Evolutionary conservation across 2,329 filamentous ascomycete genomes (phyloP), one percentile per base, ranked within the genome.

Genomic region (Dactylellina drechsleri): DNA sequence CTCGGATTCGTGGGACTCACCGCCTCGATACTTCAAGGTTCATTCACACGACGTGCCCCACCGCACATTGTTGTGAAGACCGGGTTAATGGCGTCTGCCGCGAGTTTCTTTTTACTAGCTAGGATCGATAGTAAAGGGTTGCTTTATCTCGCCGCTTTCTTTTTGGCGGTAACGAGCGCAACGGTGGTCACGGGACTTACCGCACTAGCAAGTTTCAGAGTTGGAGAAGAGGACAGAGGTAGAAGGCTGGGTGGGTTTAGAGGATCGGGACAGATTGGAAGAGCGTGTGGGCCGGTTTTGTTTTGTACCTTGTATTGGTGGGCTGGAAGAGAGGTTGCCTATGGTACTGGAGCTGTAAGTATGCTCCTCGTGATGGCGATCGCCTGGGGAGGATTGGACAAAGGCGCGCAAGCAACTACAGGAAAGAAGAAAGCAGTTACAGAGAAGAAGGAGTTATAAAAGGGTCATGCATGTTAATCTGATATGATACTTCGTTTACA

Each of bases 301-400:
- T 99, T 99, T 81, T 98, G 95, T 73, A 79, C 71, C 67, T 53
- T 99, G 66, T 99, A 99, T 83, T 99, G 95, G 95, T 99, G 95
- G 95, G 93, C 92, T 5, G 95, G 95, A 0, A 86, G 95, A 54
- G 91, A 96, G 80, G 86, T 89, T 10, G 95, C 95, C 1, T 99
- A 98, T 82, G 85, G 85, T 0, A 86, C 92, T 79, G 95, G 95
- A 2, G 91, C 92, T 0, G 85, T 87, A 12, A 93, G 92, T 4
- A 96, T 98, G 84, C 82, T 91, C 4, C 87, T 85, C 0, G 93
- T 98, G 10, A 86, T 87, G 52, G 85, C 85, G 10, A 82, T 92
- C 23, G 92, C 91, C 0, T 91, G 77, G 77, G 56, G 73, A 40
- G 66, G 73, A 82, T 97, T 77, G 92, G 90, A 83, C 85, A 89